Conservation (phyloP, 176 grass and related monocot genomes). For the Musa itinerans region DNA sequence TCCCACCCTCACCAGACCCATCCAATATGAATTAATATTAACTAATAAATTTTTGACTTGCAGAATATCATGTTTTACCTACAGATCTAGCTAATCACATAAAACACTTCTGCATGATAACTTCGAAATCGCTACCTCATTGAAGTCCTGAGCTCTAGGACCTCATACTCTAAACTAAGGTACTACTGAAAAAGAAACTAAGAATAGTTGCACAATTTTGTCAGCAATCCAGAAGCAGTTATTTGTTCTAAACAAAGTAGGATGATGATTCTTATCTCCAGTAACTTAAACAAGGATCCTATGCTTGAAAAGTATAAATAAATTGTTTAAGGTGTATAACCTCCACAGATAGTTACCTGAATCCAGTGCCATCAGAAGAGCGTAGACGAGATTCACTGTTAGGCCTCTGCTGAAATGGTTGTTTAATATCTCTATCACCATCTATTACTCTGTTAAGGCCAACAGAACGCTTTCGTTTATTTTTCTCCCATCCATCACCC, state of each 20-base stretch:
- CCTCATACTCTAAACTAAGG: too few relatives aligned
- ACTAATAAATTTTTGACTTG: too few relatives aligned
- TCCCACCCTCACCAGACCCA: too few relatives aligned
- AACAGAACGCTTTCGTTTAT: slow-evolving; percentile 64
- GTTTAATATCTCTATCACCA: slow-evolving; percentile 46
- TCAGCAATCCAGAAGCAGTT: not conserved
- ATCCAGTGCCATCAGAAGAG: slow-evolving; percentile 29
- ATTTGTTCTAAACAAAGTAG: not conserved
- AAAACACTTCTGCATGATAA: too few relatives aligned
- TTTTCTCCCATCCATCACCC: slow-evolving; percentile 75
- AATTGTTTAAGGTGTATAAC: not conserved
- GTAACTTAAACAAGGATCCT: not conserved
- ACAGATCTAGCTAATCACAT: too few relatives aligned
- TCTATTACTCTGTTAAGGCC: slow-evolving; percentile 55
- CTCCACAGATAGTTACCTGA: slow-evolving; percentile 24
- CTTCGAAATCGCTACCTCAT: too few relatives aligned
- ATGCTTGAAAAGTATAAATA: not conserved
- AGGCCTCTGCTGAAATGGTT: slow-evolving; percentile 30
- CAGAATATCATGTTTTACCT: too few relatives aligned
- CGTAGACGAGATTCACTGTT: slow-evolving; percentile 33
- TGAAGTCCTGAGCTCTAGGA: too few relatives aligned
- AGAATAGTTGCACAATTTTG: not conserved
- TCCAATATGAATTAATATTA: too few relatives aligned
- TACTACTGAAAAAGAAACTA: too few relatives aligned
- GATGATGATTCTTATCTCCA: not conserved